Evolutionary conservation across 352 stramenopile species (phyloP).

Genomic region (Bremia lactucae): DNA sequence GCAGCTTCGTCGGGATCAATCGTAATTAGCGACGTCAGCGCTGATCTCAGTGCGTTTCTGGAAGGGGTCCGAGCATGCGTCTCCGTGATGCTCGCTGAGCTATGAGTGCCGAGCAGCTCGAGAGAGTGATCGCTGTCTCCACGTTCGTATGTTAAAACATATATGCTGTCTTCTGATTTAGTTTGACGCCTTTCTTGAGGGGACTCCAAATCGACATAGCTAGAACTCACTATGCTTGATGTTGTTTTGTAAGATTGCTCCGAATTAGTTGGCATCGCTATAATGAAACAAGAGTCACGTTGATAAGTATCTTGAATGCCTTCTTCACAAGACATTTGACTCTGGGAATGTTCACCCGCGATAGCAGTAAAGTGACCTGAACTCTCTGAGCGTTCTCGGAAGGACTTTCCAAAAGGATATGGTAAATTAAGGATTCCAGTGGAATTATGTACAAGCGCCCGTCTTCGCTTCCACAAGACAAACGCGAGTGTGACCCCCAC

Average conservation of each 20-base stretch:
- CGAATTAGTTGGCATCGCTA: constrained; percentile 5
- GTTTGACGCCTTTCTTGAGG: constrained; percentile 10
- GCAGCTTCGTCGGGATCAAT: not conserved
- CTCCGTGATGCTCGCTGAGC: constrained; percentile 7
- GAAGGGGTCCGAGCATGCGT: constrained; percentile 6
- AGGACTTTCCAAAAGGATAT: constrained; percentile 13
- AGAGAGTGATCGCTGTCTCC: constrained; percentile 14
- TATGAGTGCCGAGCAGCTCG: constrained; percentile 10
- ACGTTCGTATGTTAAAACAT: constrained; percentile 1
- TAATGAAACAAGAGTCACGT: constrained; percentile 6
- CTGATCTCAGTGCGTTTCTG: constrained; percentile 11
- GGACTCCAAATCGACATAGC: constrained; percentile 15
- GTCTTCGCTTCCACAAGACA: constrained; percentile 10
- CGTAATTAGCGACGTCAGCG: constrained; percentile 16
- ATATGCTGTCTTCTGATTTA: not conserved
- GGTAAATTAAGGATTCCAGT: constrained; percentile 16
- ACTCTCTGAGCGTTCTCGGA: constrained; percentile 11
- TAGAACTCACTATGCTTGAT: not conserved
- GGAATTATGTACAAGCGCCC: constrained; percentile 11
- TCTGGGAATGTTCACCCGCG: constrained; percentile 22
- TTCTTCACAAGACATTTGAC: constrained; percentile 8
- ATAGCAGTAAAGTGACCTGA: constrained; percentile 16
- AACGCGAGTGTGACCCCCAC: constrained; percentile 9
- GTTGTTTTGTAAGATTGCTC: constrained; percentile 1
- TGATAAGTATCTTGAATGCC: constrained; percentile 6